phyloP scores from a whole-genome alignment of 768 basidiomycete genomes.

The Rhizopogon vinicolor region DNA sequence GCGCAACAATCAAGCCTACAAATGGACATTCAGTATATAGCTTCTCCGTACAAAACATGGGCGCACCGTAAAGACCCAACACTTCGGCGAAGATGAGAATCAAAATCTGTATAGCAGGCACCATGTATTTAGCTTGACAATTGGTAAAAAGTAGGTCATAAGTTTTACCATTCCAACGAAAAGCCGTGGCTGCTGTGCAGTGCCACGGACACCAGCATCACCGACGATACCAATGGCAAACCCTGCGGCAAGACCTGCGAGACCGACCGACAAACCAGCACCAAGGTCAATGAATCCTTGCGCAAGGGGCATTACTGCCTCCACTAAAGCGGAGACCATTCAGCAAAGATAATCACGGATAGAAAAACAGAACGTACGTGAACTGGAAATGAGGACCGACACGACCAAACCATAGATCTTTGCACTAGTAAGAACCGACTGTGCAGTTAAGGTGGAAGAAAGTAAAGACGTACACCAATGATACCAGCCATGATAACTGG shows the following conservation, averaged over 20 bases:
- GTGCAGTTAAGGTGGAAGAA: neutral
- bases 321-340: conserved; percentile 41
- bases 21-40: neutral
- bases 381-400: conserved; percentile 90
- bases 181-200: conserved; percentile 91
- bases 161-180: conserved; percentile 86
- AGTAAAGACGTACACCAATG: conserved; percentile 72
- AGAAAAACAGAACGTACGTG: conserved; percentile 55
- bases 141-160: neutral
- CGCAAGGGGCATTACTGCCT: conserved; percentile 80
- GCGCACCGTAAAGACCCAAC: conserved; percentile 80
- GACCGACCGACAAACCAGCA: conserved; percentile 88
- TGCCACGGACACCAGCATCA: conserved; percentile 97
- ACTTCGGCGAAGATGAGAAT: conserved; percentile 99
- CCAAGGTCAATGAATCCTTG: conserved; percentile 93
- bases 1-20: conserved; percentile 81
- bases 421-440: neutral
- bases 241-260: conserved; percentile 94
- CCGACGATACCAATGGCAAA: conserved; percentile 99
- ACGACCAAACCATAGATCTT: conserved; percentile 98
- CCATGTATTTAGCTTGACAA: neutral
- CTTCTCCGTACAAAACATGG: neutral
- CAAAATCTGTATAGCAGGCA: conserved; percentile 55
- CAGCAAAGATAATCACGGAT: neutral
- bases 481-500: conserved; percentile 99